Evolutionary conservation across 371 early-diverging fungal genomes (phyloP).

Genomic region (Mucor sp.): DNA sequence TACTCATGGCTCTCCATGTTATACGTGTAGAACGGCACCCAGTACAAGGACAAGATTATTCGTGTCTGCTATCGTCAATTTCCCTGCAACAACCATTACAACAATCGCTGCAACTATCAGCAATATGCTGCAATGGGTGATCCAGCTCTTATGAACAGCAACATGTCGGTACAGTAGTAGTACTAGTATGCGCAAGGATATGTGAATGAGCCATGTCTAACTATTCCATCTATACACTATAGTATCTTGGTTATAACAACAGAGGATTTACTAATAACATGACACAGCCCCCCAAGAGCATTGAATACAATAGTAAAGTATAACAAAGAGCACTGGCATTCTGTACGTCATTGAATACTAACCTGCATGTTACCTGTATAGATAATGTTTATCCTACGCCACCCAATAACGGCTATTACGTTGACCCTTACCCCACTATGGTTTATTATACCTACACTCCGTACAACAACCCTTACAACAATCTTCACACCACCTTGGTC

Average conservation of each 20-base stretch:
- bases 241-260: not conserved
- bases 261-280: no score
- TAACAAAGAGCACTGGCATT: not conserved
- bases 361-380: not conserved
- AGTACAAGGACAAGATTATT: slow-evolving; percentile 31
- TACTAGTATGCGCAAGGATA: not conserved
- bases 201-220: not conserved
- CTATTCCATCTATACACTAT: not conserved
- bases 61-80: slow-evolving; percentile 34
- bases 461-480: not conserved
- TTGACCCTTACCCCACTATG: slow-evolving; percentile 4
- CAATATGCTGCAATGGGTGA: not conserved
- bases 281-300: not conserved
- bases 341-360: not conserved
- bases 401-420: not conserved
- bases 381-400: not conserved
- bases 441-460: slow-evolving; percentile 1
- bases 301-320: not conserved
- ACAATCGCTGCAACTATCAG: not conserved
- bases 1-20: no score
- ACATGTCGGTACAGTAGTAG: not conserved
- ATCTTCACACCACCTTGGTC: not conserved
- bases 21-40: slow-evolving; percentile 30
- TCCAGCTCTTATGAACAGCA: not conserved
- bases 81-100: not conserved